phyloP scores from a whole-genome alignment of 2,329 filamentous ascomycete species.

The Aureobasidium sp. region DNA sequence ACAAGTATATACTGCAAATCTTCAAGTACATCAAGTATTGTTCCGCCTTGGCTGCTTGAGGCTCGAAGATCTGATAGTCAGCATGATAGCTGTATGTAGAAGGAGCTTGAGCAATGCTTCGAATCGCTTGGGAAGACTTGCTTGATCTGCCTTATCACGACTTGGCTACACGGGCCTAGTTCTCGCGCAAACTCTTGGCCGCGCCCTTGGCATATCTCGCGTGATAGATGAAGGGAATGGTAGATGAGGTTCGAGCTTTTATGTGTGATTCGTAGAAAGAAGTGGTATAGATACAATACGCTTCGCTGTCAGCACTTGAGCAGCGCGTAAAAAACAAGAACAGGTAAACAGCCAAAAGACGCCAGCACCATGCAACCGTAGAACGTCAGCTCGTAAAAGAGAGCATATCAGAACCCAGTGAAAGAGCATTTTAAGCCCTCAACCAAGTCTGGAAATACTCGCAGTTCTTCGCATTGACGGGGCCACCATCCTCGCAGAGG shows the following conservation, averaged over 20 bases:
- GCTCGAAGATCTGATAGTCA: not conserved
- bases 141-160: not conserved
- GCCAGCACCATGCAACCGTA: not conserved
- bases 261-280: not conserved
- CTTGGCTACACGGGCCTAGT: not conserved
- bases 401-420: not conserved
- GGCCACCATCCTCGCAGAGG: conserved; percentile 81
- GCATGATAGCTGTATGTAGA: not conserved
- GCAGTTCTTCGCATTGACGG: conserved; percentile 82
- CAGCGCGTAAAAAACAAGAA: not conserved
- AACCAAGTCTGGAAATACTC: conserved; percentile 89
- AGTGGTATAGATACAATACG: not conserved
- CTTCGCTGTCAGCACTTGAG: conserved; percentile 13
- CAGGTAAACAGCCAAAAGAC: not conserved
- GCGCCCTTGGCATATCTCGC: not conserved
- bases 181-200: not conserved
- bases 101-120: not conserved
- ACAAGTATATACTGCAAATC: no score
- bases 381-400: not conserved
- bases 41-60: not conserved
- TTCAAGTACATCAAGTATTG: not conserved
- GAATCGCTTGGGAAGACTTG: not conserved
- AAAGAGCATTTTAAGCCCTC: conserved; percentile 25
- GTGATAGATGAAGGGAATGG: not conserved
- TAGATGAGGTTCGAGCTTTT: not conserved